These are phyloP conservation scores for Pseudotulostoma volvatum DNA, from an alignment of 495 filamentous ascomycete species.

Conservation along the genomic window DNA sequence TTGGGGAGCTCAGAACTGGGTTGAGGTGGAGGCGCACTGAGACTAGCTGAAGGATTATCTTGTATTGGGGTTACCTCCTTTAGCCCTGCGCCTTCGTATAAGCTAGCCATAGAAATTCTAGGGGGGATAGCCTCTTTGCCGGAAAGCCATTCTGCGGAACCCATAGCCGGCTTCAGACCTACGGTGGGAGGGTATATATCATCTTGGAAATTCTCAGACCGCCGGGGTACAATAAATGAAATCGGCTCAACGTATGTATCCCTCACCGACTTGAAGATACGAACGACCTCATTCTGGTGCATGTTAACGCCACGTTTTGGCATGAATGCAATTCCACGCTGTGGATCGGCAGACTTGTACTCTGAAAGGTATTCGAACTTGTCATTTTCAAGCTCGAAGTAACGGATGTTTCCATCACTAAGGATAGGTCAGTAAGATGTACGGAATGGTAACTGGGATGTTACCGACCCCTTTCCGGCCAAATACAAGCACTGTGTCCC, in stretches of 20 bases:
- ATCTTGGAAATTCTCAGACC: conserved; percentile 92
- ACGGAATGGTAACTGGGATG: neutral
- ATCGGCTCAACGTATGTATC: conserved; percentile 90
- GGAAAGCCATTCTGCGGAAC: conserved; percentile 64
- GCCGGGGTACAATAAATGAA: conserved; percentile 89
- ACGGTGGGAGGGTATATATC: conserved; percentile 83
- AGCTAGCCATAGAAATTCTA: conserved; percentile 81
- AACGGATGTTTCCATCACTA: conserved; percentile 95
- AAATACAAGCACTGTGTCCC: conserved; percentile 84
- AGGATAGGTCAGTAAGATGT: conserved; percentile 7
- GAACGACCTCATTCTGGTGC: conserved; percentile 91
- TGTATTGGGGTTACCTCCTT: conserved; percentile 52
- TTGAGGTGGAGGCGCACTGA: conserved; percentile 28
- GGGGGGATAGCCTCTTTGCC: conserved; percentile 71
- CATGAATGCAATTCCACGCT: conserved; percentile 86
- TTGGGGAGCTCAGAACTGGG: conserved; percentile 25
- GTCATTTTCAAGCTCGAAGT: conserved; percentile 93
- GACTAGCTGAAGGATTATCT: conserved; percentile 39
- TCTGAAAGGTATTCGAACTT: conserved; percentile 93
- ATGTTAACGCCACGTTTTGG: conserved; percentile 91
- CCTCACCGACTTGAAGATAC: conserved; percentile 91
- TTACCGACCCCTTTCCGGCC: conserved; percentile 80
- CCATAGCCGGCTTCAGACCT: conserved; percentile 64
- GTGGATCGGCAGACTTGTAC: conserved; percentile 87
- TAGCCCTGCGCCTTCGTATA: conserved; percentile 71